Base-by-base conservation (phyloP, 148 eudicot genomes). In the Dysphania ambrosioides region DNA sequence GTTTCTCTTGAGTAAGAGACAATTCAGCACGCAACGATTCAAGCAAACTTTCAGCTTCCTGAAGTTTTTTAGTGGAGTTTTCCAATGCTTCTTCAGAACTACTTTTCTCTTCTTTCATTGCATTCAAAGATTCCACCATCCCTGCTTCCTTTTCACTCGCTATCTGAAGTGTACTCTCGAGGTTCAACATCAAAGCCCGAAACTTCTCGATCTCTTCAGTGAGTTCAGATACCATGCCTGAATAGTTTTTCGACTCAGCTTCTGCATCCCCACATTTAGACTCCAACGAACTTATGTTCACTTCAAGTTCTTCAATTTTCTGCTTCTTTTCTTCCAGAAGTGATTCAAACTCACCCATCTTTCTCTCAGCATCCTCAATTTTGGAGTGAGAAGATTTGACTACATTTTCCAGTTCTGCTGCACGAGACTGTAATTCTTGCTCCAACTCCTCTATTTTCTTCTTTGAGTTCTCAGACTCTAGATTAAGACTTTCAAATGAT, bases 401-500 rank as follows among this genome's bases (percentile, higher is more conserved):
- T 64, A 90, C 42, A 75, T 79, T 88, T 74, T 91, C 98, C 58
- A 91, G 80, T 71, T 93, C 90, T 1, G 71, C 30, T 61, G 80
- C 60, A 49, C 80, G 83, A 51, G 77, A 72, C 41, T 83, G 81
- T 34, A 96, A 80, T 71, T 88, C 89, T 70, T 81, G 82, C 77
- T 92, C 93, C 66, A 96, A 84, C 71, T 84, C 91, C 59, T 77
- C 73, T 74, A 88, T 81, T 79, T 80, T 92, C 86, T 90, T 95
- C 77, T 83, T 92, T 10, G 97, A 90, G 83, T 79, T 80, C 73
- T 92, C 97, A 10, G 86, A 73, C 79, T 96, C 97, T 47, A 96
- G 72, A 73, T 40, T 89, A 60, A 92, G 84, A 74, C 68, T 75
- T 40, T 88, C 94, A 73, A 84, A 91, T 35, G 88, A 82, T 80